phyloP scores from a whole-genome alignment of 192 early-diverging fungal species.

The Endogone sp. region DNA sequence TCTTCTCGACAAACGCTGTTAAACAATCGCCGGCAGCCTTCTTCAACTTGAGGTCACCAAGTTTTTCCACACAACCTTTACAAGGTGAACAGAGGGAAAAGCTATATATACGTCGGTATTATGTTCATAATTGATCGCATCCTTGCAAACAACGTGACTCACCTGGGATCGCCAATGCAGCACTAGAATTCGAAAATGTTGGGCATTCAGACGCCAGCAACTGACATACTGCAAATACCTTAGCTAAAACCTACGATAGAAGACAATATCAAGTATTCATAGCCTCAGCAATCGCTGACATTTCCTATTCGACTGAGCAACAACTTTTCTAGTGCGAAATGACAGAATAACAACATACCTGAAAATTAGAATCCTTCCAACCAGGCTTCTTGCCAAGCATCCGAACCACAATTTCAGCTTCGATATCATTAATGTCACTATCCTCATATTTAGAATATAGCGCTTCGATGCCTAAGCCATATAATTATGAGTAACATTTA shows the following conservation, averaged over 20 bases:
- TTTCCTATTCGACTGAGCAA: too few species aligned
- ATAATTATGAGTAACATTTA: constrained; percentile 13
- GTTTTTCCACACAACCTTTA: constrained; percentile 78
- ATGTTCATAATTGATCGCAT: too few species aligned
- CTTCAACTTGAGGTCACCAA: constrained; percentile 95
- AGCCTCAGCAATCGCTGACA: neutral
- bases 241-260: constrained; percentile 56
- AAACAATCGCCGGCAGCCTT: constrained; percentile 78
- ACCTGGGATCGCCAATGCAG: constrained; percentile 65
- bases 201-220: constrained; percentile 57
- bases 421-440: constrained; percentile 42
- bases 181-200: constrained; percentile 69
- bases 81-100: neutral
- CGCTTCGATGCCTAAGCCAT: constrained; percentile 58
- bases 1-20: constrained; percentile 69
- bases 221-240: constrained; percentile 72
- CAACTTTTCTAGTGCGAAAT: too few species aligned
- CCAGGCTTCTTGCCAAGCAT: constrained; percentile 81
- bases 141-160: neutral
- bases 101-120: neutral
- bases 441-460: constrained; percentile 64
- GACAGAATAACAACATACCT: constrained; percentile 48
- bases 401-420: constrained; percentile 81
- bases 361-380: constrained; percentile 98
- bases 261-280: constrained; percentile 11